Evolutionary conservation across 2,329 filamentous ascomycete species (phyloP).

Genomic region (Sporothrix phasma): DNA sequence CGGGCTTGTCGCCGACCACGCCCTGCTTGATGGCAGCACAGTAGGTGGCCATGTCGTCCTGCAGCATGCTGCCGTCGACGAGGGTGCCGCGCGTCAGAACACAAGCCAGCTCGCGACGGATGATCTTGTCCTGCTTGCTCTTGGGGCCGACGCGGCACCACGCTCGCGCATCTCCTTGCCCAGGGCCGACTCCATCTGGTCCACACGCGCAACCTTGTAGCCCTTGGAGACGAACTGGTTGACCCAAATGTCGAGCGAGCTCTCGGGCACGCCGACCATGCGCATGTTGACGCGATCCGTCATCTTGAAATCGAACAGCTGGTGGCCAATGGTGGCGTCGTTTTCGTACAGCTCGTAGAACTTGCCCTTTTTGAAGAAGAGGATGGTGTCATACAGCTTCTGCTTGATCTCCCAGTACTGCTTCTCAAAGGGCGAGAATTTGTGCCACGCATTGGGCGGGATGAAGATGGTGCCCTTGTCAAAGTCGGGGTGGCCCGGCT

Average conservation of each 20-base stretch:
- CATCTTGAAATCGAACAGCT: constrained; percentile 93
- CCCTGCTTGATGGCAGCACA: constrained; percentile 91
- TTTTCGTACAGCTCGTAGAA: constrained; percentile 99
- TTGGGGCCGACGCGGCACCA: constrained; percentile 52
- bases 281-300: constrained; percentile 98
- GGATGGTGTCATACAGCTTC: constrained; percentile 93
- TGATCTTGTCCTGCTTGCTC: constrained; percentile 80
- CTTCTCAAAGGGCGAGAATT: constrained; percentile 90
- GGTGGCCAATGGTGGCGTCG: constrained; percentile 90
- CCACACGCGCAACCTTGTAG: constrained; percentile 91
- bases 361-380: constrained; percentile 99
- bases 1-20: constrained; percentile 54
- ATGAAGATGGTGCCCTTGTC: constrained; percentile 88
- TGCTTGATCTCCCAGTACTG: constrained; percentile 99
- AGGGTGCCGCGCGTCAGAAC: constrained; percentile 88
- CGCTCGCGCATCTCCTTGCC: constrained; percentile 99
- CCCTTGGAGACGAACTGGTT: constrained; percentile 98
- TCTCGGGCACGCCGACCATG: constrained; percentile 96
- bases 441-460: constrained; percentile 65
- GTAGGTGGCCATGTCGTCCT: constrained; percentile 94
- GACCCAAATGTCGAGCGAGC: constrained; percentile 91
- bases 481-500: constrained; percentile 72
- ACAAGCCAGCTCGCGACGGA: constrained; percentile 78
- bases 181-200: constrained; percentile 91
- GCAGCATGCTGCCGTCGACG: constrained; percentile 92